Base-by-base conservation (phyloP, 2,329 filamentous ascomycete species). In the Diatrype stigma region DNA sequence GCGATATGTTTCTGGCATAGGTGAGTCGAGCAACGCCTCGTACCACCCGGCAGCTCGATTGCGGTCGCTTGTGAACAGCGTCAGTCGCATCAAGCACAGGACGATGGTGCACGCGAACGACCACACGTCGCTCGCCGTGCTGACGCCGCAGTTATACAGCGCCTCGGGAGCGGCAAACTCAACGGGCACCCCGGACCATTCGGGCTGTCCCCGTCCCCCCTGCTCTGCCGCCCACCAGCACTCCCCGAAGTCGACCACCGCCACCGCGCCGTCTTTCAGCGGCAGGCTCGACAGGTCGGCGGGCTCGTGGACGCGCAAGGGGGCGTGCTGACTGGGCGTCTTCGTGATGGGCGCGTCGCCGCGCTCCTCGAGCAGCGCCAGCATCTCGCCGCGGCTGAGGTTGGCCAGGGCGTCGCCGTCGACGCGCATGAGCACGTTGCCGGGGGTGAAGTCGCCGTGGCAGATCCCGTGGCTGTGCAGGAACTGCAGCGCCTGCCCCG, bases 221-320 rank as follows among this genome's bases (percentile, higher is more conserved):
- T 49, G n/a, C 23, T 17, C 22, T 16, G 28, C 22, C 6, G 49
- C 30, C 34, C 17, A 4, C 21, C 47, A 51, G 19, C 37, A 26
- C 45, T 48, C 49, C 3, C 49, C 49, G 11, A 51, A 51, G 37
- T 47, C 49, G n/a, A 46, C 26, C 22, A 51, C 30, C 6, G 44
- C 30, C 14, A 47, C 30, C 14, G 21, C 38, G 7, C 47, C 6
- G 26, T 28, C 21, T 19, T 6, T 22, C 7, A 44, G 14, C 7
- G 40, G 40, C 14, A 44, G 22, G 14, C 21, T 44, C 12, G 40
- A 44, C 7, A 44, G 40, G 16, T 44, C 40, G 1, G 12, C 40
- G 5, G 21, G 21, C 40, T 44, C 40, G 40, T 44, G 21, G 22
- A 44, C n/a, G 40, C 7, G 26, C 4, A 16, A 7, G 11, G 40